Evolutionary conservation across 2,329 filamentous ascomycete genomes (phyloP).

Genomic region (Cytospora schulzeri): DNA sequence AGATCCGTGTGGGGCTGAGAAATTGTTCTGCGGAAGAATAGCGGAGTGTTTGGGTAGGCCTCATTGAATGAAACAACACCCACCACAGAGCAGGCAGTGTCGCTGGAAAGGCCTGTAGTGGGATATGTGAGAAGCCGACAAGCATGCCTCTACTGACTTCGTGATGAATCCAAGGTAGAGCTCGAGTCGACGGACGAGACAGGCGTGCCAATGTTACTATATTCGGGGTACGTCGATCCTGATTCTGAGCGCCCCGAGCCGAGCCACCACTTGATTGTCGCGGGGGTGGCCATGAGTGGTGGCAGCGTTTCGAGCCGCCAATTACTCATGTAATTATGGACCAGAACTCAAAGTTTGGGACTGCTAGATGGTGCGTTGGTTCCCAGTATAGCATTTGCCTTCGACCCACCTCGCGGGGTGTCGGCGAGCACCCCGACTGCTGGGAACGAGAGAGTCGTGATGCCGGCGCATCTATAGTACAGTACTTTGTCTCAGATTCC

Average conservation of each 20-base stretch:
- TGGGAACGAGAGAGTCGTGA: neutral
- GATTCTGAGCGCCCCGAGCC: neutral
- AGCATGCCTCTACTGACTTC: neutral
- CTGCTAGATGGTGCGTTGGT: neutral
- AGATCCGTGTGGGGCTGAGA: neutral
- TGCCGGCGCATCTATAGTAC: neutral
- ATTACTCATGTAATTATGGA: neutral
- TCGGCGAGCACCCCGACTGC: neutral
- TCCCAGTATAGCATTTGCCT: neutral
- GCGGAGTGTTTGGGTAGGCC: neutral
- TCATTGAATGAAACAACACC: neutral
- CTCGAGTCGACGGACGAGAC: neutral
- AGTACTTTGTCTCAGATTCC: neutral
- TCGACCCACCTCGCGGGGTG: neutral
- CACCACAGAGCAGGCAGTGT: neutral
- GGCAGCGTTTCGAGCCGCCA: neutral
- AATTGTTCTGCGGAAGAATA: neutral
- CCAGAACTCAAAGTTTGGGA: neutral
- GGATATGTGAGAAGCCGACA: neutral
- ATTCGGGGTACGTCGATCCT: neutral
- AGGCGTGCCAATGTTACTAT: neutral
- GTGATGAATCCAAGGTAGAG: neutral
- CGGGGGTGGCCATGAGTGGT: neutral
- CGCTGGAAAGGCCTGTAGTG: neutral
- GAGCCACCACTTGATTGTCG: neutral